Conservation (phyloP, 805 yeast genomes). For the Wickerhamomyces queroliae region DNA sequence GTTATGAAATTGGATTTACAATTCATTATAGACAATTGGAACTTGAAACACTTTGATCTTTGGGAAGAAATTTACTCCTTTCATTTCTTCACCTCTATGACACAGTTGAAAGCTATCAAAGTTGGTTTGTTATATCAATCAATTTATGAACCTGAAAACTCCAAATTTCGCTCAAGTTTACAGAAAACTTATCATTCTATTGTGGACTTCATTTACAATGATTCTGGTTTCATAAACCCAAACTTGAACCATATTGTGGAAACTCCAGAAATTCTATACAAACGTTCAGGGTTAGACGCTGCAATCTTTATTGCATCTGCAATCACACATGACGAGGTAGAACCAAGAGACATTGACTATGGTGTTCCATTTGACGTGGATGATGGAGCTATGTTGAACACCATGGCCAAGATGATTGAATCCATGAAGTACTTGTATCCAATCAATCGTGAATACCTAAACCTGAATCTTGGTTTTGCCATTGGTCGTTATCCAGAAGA, state of each 20-base stretch:
- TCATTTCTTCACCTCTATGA: constrained; percentile 76
- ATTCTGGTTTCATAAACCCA: constrained; percentile 30
- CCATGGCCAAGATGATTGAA: constrained; percentile 53
- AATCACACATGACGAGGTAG: constrained; percentile 38
- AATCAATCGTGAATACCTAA: constrained; percentile 50
- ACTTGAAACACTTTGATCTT: constrained; percentile 64
- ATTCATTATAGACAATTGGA: constrained; percentile 61
- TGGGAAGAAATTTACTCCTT: constrained; percentile 84
- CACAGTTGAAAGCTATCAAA: constrained; percentile 64
- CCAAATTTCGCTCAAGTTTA: constrained; percentile 15
- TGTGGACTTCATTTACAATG: constrained; percentile 20
- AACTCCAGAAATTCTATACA: constrained; percentile 45
- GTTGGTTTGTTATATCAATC: constrained; percentile 43
- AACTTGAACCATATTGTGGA: constrained; percentile 58
- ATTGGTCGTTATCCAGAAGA: constrained; percentile 94
- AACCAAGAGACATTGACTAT: constrained; percentile 44
- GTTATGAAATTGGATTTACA: constrained; percentile 65
- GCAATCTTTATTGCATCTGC: constrained; percentile 51
- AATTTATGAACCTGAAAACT: constrained; percentile 25
- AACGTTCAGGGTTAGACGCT: constrained; percentile 71
- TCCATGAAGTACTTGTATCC: constrained; percentile 77
- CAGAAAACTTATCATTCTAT: constrained; percentile 18
- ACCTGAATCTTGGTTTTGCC: constrained; percentile 46
- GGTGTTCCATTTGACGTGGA: constrained; percentile 56
- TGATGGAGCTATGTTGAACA: constrained; percentile 52